Percentiles rank a stretch among this genome's conserved stretches.
phyloP scores from a whole-genome alignment of 2,329 filamentous ascomycete species.

The Pseudocercospora crystallina region DNA sequence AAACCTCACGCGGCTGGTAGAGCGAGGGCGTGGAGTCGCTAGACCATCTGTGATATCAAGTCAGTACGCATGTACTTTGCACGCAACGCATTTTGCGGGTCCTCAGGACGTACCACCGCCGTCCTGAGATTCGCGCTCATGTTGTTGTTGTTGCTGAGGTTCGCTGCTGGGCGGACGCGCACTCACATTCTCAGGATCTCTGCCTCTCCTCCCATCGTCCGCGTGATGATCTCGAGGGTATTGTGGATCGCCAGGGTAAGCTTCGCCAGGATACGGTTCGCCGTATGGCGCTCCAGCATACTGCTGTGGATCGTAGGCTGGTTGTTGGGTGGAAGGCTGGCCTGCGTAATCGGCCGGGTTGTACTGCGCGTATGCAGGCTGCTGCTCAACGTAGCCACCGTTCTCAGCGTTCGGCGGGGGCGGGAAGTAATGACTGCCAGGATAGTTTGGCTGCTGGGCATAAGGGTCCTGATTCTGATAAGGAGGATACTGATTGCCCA shows the following conservation, averaged over 20 bases:
- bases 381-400: slow-evolving; percentile 34
- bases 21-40: slow-evolving; percentile 26
- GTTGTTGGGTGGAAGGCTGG: slow-evolving; percentile 25
- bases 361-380: slow-evolving; percentile 34
- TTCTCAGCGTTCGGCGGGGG: slow-evolving; percentile 42
- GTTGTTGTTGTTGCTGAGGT: slow-evolving; percentile 17
- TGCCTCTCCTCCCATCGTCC: slow-evolving; percentile 28
- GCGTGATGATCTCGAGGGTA: slow-evolving; percentile 25
- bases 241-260: slow-evolving; percentile 33
- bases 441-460: slow-evolving; percentile 37
- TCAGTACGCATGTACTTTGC: slow-evolving; percentile 5
- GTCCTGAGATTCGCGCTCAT: slow-evolving; percentile 31
- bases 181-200: slow-evolving; percentile 51
- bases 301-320: slow-evolving; percentile 29
- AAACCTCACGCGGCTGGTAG: slow-evolving; percentile 33
- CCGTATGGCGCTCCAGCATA: slow-evolving; percentile 30
- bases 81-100: slow-evolving; percentile 10
- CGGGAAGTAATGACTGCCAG: slow-evolving; percentile 49
- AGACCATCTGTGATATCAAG: slow-evolving; percentile 29
- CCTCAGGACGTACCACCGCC: slow-evolving; percentile 26
- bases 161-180: slow-evolving; percentile 23
- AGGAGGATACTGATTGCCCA: slow-evolving; percentile 30
- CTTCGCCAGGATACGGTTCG: slow-evolving; percentile 33
- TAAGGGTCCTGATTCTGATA: slow-evolving; percentile 33
- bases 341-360: slow-evolving; percentile 49